Evolutionary conservation across 2,329 filamentous ascomycete species (phyloP).

Genomic region (Teratosphaeria destructans): DNA sequence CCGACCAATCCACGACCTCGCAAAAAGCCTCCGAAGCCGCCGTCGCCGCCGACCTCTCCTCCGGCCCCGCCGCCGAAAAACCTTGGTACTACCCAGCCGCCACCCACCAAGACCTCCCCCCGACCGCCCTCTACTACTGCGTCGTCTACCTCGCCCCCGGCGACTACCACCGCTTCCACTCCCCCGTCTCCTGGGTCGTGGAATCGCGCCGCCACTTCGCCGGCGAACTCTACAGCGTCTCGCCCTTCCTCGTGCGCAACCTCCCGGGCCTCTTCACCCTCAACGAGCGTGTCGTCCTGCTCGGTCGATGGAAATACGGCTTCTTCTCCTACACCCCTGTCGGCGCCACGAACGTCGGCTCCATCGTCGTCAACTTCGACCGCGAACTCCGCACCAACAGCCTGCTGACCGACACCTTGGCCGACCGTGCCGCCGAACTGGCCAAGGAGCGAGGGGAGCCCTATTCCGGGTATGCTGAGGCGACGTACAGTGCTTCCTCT

Average conservation of each 20-base stretch:
- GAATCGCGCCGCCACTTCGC: slow-evolving; percentile 94
- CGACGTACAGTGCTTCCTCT: slow-evolving; percentile 73
- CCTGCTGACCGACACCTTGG: slow-evolving; percentile 82
- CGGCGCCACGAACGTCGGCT: slow-evolving; percentile 93
- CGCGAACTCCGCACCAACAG: slow-evolving; percentile 86
- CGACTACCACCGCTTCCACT: slow-evolving; percentile 98
- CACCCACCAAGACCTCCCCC: slow-evolving; percentile 23
- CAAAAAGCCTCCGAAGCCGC: slow-evolving; percentile 66
- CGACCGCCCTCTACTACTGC: slow-evolving; percentile 74
- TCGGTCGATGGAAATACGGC: slow-evolving; percentile 91
- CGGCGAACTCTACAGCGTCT: slow-evolving; percentile 89
- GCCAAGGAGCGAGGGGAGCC: slow-evolving; percentile 66
- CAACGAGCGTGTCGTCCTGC: slow-evolving; percentile 87
- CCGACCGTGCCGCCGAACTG: slow-evolving; percentile 73
- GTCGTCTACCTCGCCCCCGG: slow-evolving; percentile 95
- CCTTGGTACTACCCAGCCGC: slow-evolving; percentile 35
- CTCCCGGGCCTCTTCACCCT: slow-evolving; percentile 90
- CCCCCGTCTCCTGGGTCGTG: slow-evolving; percentile 88
- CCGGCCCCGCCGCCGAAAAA: slow-evolving; percentile 47
- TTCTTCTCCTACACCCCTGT: slow-evolving; percentile 97
- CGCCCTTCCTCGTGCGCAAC: slow-evolving; percentile 85
- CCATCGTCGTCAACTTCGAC: slow-evolving; percentile 96
- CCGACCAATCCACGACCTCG: slow-evolving; percentile 61
- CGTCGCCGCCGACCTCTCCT: slow-evolving; percentile 73
- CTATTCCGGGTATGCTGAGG: slow-evolving; percentile 87